Evolutionary conservation across 1,284 basidiomycete species (phyloP).

Genomic region (Gastroboletus turbinatus): DNA sequence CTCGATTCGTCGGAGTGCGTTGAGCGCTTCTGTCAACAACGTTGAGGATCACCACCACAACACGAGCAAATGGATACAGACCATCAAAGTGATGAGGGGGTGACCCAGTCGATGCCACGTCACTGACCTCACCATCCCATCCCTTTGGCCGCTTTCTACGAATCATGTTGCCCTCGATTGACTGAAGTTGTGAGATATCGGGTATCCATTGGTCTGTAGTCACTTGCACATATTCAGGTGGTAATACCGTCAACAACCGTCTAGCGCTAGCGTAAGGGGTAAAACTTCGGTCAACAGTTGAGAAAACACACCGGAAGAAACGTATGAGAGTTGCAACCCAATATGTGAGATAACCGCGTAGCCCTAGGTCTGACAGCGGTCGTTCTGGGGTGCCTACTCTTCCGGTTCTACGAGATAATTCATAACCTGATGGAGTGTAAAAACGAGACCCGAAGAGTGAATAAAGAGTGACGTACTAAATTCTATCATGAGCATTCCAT

Average conservation of each 20-base stretch:
- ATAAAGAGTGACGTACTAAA: slow-evolving; percentile 67
- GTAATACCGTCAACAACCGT: slow-evolving; percentile 58
- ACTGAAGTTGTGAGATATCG: slow-evolving; percentile 40
- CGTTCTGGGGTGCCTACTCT: slow-evolving; percentile 92
- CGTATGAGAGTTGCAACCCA: slow-evolving; percentile 88
- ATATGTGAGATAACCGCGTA: slow-evolving; percentile 88
- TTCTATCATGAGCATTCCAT: slow-evolving; percentile 96
- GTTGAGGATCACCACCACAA: slow-evolving; percentile 27
- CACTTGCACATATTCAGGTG: slow-evolving; percentile 47
- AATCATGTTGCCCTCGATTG: slow-evolving; percentile 39
- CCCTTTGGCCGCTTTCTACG: slow-evolving; percentile 59
- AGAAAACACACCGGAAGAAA: slow-evolving; percentile 62
- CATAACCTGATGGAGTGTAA: slow-evolving; percentile 62
- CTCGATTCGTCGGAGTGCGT: slow-evolving; percentile 52
- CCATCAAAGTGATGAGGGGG: slow-evolving; percentile 33
- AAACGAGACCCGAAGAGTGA: neutral
- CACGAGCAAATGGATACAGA: slow-evolving; percentile 12
- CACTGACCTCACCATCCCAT: slow-evolving; percentile 59
- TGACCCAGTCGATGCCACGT: slow-evolving; percentile 31
- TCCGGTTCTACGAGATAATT: slow-evolving; percentile 77
- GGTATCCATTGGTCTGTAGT: slow-evolving; percentile 43
- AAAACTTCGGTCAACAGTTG: neutral
- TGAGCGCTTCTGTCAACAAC: slow-evolving; percentile 35
- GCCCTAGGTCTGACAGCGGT: slow-evolving; percentile 89
- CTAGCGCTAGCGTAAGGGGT: slow-evolving; percentile 32